Evolutionary conservation across 768 basidiomycete genomes (phyloP).

Genomic region (Gautieria morchelliformis): DNA sequence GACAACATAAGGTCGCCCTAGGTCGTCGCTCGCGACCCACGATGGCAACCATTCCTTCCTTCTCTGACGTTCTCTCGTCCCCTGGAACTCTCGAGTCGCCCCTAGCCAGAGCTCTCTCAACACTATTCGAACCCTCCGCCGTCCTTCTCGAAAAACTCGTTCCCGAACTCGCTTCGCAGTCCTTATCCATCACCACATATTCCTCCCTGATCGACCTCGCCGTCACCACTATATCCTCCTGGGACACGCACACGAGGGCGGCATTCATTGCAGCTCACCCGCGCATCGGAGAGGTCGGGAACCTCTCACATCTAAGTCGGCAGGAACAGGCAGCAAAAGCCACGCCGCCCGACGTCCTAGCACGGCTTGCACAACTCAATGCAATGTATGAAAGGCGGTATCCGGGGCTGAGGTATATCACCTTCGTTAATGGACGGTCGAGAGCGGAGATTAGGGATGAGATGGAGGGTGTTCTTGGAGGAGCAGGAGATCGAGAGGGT

Average conservation of each 20-base stretch:
- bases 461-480: constrained; percentile 60
- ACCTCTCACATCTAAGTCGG: constrained; percentile 65
- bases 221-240: constrained; percentile 4
- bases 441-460: constrained; percentile 64
- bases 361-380: constrained; percentile 66
- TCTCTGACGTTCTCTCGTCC: background rate
- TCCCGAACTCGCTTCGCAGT: constrained; percentile 33
- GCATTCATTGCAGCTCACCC: constrained; percentile 79
- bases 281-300: constrained; percentile 75
- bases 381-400: constrained; percentile 64
- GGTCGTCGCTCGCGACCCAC: background rate
- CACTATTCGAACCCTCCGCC: constrained; percentile 62
- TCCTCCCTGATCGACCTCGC: constrained; percentile 7
- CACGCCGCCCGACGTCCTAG: constrained; percentile 68
- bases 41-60: background rate
- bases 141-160: constrained; percentile 43
- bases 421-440: constrained; percentile 82
- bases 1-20: too few relatives aligned
- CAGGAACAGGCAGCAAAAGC: constrained; percentile 57
- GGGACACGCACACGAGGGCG: constrained; percentile 19
- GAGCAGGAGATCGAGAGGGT: constrained; percentile 13
- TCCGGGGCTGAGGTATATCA: constrained; percentile 77
- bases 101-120: constrained; percentile 26
- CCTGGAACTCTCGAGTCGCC: background rate
- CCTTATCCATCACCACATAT: constrained; percentile 1